Base-by-base conservation (phyloP, 2,329 filamentous ascomycete species). In the Colletotrichum lini region DNA sequence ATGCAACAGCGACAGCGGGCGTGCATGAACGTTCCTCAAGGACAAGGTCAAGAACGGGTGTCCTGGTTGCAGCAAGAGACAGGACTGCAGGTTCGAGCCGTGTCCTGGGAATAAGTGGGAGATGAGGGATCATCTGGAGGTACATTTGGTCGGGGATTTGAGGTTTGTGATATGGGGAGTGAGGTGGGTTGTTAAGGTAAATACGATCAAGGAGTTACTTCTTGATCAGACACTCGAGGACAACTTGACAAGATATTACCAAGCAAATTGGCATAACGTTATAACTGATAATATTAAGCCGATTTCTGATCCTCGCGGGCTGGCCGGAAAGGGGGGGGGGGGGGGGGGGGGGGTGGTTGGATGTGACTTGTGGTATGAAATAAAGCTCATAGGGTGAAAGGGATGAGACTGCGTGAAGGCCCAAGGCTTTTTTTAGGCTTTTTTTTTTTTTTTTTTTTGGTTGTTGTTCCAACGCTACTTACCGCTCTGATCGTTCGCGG, bases 11-110 rank as follows among this genome's bases (percentile, higher is more conserved):
- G 38, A 16, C 45, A 40, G 13, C 21, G 12, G 23, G 5, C 30
- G 40, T 4, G n/a, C 21, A 21, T 71, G 65, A 65, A n/a, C n/a
- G 13, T 62, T 59, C 21, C 21, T 38, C 4, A 45, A 21, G 30
- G 58, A 71, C 15, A 59, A 68, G 21, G 13, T 12, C 2, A 40
- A 53, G 53, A 42, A 63, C 26, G 13, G 38, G 47, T 70, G 67
- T 38, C 45, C 40, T 16, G 26, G 30, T n/a, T 70, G 62, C 13
- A 56, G 49, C 4, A 23, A 66, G 58, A 63, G n/a, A 47, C 68
- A 68, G 26, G 52, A 16, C 10, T 63, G 53, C 52, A 21, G 4
- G 30, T 13, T 8, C 13, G 16, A 21, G 44, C 21, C 58, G 4
- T 67, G 13, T 45, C 45, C 35, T 21, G 13, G 57, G 18, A n/a